phyloP scores from a whole-genome alignment of 163 green algal genomes.

The Prototheca wickerhamii region DNA sequence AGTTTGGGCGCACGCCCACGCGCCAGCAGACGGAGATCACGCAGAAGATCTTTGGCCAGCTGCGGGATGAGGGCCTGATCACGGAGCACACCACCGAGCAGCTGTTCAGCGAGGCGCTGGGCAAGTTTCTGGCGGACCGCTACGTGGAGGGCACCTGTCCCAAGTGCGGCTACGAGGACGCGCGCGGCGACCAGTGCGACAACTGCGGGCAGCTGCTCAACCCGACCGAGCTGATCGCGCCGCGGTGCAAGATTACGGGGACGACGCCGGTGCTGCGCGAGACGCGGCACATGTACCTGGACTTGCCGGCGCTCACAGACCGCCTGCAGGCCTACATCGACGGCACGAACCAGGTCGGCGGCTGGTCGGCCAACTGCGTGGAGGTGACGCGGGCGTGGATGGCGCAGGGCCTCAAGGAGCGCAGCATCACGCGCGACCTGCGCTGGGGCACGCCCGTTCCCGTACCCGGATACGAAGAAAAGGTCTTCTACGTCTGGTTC shows the following conservation, averaged over 20 bases:
- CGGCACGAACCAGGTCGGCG: slow-evolving; percentile 49
- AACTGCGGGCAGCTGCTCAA: slow-evolving; percentile 88
- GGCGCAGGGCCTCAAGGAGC: slow-evolving; percentile 81
- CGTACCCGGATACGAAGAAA: slow-evolving; percentile 74
- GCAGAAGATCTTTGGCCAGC: slow-evolving; percentile 69
- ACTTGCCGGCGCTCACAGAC: slow-evolving; percentile 72
- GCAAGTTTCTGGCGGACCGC: slow-evolving; percentile 94
- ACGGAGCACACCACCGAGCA: slow-evolving; percentile 78
- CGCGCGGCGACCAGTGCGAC: slow-evolving; percentile 88
- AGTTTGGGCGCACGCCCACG: slow-evolving; percentile 89
- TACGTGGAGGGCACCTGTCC: slow-evolving; percentile 91
- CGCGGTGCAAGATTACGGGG: slow-evolving; percentile 65
- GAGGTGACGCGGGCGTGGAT: slow-evolving; percentile 88
- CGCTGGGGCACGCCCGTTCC: slow-evolving; percentile 93
- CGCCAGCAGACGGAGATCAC: slow-evolving; percentile 73
- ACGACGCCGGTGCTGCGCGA: slow-evolving; percentile 55
- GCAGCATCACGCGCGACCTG: slow-evolving; percentile 96
- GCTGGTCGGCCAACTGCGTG: slow-evolving; percentile 89
- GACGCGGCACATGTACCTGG: slow-evolving; percentile 89
- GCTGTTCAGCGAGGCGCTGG: slow-evolving; percentile 72
- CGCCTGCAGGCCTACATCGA: slow-evolving; percentile 43
- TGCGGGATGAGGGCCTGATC: slow-evolving; percentile 46
- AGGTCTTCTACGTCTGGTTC: slow-evolving; percentile 99
- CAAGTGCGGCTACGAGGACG: slow-evolving; percentile 87
- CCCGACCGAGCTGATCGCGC: slow-evolving; percentile 90